These are phyloP conservation scores for Hypoxylon sp. DNA, from an alignment of 2,329 filamentous ascomycete genomes.

Conservation along the genomic window DNA sequence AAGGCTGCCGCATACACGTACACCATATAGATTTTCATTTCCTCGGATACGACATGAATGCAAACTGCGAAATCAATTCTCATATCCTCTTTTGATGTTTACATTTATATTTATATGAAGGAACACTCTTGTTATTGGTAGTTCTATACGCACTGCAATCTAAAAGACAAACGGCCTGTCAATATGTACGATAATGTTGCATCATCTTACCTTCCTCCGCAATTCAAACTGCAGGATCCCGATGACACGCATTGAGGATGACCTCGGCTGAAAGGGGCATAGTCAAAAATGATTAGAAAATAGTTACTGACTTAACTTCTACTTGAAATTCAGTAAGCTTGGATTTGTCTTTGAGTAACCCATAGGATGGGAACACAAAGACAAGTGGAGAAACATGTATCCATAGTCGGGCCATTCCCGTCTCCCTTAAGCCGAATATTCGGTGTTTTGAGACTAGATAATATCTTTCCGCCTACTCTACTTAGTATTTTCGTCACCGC, in stretches of 20 bases:
- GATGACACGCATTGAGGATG: constrained; percentile 22
- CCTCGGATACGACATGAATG: too few relatives aligned
- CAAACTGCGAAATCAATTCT: constrained; percentile 9
- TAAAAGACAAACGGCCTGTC: constrained; percentile 4
- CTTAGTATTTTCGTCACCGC: constrained; percentile 1
- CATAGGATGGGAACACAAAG: not conserved
- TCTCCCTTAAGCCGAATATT: constrained; percentile 10
- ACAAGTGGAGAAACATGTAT: not conserved
- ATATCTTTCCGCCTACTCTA: too few relatives aligned
- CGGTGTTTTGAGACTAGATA: not conserved
- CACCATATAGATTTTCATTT: too few relatives aligned
- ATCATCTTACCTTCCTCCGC: constrained; percentile 27
- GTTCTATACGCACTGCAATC: constrained; percentile 3
- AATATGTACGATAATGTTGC: constrained; percentile 24
- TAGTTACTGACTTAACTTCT: too few relatives aligned
- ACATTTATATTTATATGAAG: too few relatives aligned
- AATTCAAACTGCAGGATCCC: constrained; percentile 10
- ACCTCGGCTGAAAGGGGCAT: too few relatives aligned
- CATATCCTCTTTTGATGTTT: constrained; percentile 3
- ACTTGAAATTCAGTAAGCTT: not conserved
- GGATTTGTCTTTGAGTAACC: not conserved
- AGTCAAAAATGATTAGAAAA: constrained; percentile 17
- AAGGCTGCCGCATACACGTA: too few relatives aligned
- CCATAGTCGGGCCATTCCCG: not conserved
- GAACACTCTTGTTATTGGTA: constrained; percentile 16